Percentiles rank a stretch among this genome's conserved stretches.
These are phyloP conservation scores for Physaria fendleri DNA, from an alignment of 345 rosid genomes.

Conservation along the genomic window DNA sequence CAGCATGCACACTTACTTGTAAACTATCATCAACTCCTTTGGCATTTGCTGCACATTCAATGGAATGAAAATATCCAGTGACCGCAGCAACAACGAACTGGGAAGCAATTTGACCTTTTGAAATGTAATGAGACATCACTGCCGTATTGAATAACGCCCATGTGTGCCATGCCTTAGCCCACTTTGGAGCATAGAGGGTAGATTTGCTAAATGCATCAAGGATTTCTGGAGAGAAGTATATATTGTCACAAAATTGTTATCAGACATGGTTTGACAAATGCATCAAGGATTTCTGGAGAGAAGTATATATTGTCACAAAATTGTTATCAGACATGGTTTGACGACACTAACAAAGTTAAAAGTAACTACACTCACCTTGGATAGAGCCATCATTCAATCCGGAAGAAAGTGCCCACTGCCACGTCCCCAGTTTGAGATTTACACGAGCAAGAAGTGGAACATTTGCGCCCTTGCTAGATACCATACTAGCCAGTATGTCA, in stretches of 20 bases:
- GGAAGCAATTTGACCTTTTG: constrained; percentile 60
- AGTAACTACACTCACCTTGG: constrained; percentile 47
- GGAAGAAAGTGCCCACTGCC: constrained; percentile 90
- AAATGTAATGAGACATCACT: constrained; percentile 89
- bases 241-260: constrained; percentile 1
- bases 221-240: constrained; percentile 47
- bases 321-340: constrained; percentile 1
- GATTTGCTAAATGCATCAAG: constrained; percentile 67
- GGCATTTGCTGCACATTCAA: constrained; percentile 85
- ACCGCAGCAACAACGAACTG: constrained; percentile 92
- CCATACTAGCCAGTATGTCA: constrained; percentile 38
- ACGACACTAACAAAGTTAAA: constrained; percentile 9
- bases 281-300: constrained; percentile 60
- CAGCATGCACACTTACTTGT: constrained; percentile 50
- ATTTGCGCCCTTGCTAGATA: constrained; percentile 43
- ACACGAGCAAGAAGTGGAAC: constrained; percentile 82
- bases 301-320: background rate
- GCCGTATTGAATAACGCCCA: constrained; percentile 99
- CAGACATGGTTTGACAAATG: constrained; percentile 31
- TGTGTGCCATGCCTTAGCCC: constrained; percentile 97
- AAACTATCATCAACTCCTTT: constrained; percentile 98
- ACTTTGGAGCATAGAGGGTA: constrained; percentile 66
- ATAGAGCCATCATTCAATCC: constrained; percentile 87
- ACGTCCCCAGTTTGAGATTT: constrained; percentile 72
- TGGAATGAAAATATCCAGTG: constrained; percentile 94